Evolutionary conservation across 495 filamentous ascomycete species (phyloP), one percentile per base, ranked within the genome.

Genomic region (Bacidia gigantensis): DNA sequence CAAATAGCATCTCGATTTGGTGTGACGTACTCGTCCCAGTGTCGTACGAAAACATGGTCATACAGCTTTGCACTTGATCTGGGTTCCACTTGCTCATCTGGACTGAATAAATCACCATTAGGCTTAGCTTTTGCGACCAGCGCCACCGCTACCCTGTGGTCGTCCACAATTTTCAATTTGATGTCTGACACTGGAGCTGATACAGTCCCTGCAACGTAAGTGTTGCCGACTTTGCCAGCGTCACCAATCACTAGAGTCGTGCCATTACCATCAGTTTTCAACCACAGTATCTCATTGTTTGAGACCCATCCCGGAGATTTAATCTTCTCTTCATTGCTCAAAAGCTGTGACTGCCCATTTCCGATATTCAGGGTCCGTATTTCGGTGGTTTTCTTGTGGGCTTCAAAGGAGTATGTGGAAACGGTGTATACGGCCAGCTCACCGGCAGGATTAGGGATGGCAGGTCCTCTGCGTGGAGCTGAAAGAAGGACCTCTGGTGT

Each of bases 361-460:
- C 69, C 64, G 46, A 89, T 76, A 47, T 93, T 81, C 1, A 97
- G 67, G 0, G 92, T 66, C 22, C 81, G 79, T 57, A 94, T 84
- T 60, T 89, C 83, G 29, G 74, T 73, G 11, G 70, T 82, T 66
- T 84, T 87, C 44, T 75, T 75, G 64, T 95, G 89, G 0, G 78
- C 71, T 44, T 85, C 73, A 66, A 97, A 96, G 20, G 81, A 89
- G 62, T 95, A 97, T 7, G 81, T 80, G 0, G 84, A 85, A 29
- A 74, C 78, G 40, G 81, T 82, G 59, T 84, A 92, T 11, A 90
- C 69, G 18, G 82, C 80, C 40, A 78, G 69, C 12, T 73, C 84
- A 3, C 84, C 87, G 29, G 76, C 69, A 3, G 75, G 59, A 63
- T 92, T 94, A 25, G 90, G 88, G 12, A 82, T 65, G 22, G 83